phyloP scores from a whole-genome alignment of 2,329 filamentous ascomycete genomes.

The Fonsecaea multimorphosa region DNA sequence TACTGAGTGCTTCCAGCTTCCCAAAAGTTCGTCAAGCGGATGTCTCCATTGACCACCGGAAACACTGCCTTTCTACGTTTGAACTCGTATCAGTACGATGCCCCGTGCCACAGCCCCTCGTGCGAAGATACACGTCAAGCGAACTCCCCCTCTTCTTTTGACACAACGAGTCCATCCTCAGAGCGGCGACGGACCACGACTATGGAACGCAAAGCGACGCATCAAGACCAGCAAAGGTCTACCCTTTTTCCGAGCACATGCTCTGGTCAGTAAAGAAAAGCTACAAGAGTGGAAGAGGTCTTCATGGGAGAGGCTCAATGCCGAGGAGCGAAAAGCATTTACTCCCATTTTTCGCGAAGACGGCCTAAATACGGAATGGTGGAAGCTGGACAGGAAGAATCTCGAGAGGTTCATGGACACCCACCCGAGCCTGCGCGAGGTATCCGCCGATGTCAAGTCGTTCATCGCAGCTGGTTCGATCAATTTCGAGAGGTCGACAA shows the following conservation, averaged over 20 bases:
- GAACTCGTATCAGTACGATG: not conserved
- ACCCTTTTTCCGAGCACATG: not conserved
- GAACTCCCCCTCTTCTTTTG: slow-evolving; percentile 5
- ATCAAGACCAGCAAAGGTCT: slow-evolving; percentile 32
- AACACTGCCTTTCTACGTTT: not conserved
- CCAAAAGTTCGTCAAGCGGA: not conserved
- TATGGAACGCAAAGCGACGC: slow-evolving; percentile 39
- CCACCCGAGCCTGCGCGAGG: slow-evolving; percentile 19
- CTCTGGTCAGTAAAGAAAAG: slow-evolving; percentile 14
- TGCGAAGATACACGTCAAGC: slow-evolving; percentile 24
- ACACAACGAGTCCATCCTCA: slow-evolving; percentile 15
- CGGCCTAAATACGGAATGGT: slow-evolving; percentile 30
- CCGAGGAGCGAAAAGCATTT: slow-evolving; percentile 10
- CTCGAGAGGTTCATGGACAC: slow-evolving; percentile 37
- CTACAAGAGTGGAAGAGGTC: slow-evolving; percentile 5
- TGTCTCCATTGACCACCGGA: slow-evolving; percentile 5
- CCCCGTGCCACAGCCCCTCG: slow-evolving; percentile 11
- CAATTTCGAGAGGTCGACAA: slow-evolving; percentile 16
- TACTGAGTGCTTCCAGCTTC: not conserved
- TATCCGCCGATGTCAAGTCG: slow-evolving; percentile 31
- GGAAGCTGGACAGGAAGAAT: slow-evolving; percentile 34
- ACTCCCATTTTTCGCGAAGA: slow-evolving; percentile 3
- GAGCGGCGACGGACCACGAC: slow-evolving; percentile 27
- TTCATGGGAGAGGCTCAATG: slow-evolving; percentile 2
- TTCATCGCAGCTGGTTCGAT: slow-evolving; percentile 27